Conservation (phyloP, 2,329 filamentous ascomycete species). For the Tolypocladium guangdongense region DNA sequence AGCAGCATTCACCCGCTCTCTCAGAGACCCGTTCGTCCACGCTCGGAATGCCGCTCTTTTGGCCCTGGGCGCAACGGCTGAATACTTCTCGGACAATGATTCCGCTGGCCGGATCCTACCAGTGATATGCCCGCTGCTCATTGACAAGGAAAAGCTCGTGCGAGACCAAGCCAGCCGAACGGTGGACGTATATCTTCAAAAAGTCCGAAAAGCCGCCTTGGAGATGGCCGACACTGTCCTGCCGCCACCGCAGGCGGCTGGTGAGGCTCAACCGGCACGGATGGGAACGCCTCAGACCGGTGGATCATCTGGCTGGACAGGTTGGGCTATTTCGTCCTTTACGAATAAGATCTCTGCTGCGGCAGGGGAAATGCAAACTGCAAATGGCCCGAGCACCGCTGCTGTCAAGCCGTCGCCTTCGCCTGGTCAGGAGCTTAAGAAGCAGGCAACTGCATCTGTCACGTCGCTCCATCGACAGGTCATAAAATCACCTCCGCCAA, state of each 20-base stretch:
- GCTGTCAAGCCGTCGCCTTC: constrained; percentile 30
- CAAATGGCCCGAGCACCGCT: constrained; percentile 31
- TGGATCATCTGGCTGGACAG: constrained; percentile 57
- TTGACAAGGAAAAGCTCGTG: constrained; percentile 93
- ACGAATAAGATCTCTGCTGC: constrained; percentile 85
- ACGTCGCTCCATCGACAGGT: constrained; percentile 51
- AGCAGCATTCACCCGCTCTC: constrained; percentile 79
- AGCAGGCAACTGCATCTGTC: constrained; percentile 36
- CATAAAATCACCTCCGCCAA: constrained; percentile 37
- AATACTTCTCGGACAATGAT: constrained; percentile 83
- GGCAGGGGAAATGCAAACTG: constrained; percentile 70
- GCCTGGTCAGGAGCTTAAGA: constrained; percentile 26
- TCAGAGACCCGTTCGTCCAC: constrained; percentile 90
- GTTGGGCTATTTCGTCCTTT: constrained; percentile 97
- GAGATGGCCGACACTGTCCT: constrained; percentile 72
- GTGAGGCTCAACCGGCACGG: constrained; percentile 47
- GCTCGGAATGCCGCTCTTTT: constrained; percentile 82
- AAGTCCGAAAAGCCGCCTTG: constrained; percentile 66
- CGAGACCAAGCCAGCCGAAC: constrained; percentile 88
- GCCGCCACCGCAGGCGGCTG: constrained; percentile 46
- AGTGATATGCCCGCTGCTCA: constrained; percentile 67
- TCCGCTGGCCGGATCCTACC: constrained; percentile 77
- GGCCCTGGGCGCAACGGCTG: constrained; percentile 73
- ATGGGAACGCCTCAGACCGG: constrained; percentile 71
- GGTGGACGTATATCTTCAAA: constrained; percentile 73